These are phyloP conservation scores for Xylaria castorea DNA, from an alignment of 495 filamentous ascomycete genomes.

Conservation along the genomic window DNA sequence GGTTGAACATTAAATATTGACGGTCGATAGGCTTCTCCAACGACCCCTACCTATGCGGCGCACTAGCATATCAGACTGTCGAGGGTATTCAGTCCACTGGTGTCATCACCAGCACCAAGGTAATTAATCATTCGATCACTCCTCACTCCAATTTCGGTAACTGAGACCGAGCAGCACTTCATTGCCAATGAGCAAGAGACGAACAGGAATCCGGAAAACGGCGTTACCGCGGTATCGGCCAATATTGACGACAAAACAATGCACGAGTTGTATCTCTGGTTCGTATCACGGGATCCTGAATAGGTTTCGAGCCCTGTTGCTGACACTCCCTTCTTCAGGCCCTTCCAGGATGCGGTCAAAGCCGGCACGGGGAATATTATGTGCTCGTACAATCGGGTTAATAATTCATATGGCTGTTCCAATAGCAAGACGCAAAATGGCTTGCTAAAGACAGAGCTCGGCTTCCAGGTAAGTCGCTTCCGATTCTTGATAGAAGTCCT, in stretches of 20 bases:
- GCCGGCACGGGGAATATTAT: conserved; percentile 68
- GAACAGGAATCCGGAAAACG: conserved; percentile 58
- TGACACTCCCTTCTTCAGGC: conserved; percentile 42
- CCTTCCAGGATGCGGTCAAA: conserved; percentile 69
- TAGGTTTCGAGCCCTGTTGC: neutral
- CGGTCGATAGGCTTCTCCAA: conserved; percentile 49
- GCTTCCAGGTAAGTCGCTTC: conserved; percentile 59
- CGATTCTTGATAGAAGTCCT: conserved; percentile 42
- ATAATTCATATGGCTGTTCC: conserved; percentile 69
- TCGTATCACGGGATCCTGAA: conserved; percentile 40
- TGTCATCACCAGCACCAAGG: conserved; percentile 62
- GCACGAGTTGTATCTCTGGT: conserved; percentile 76
- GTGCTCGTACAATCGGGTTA: conserved; percentile 74
- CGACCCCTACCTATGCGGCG: conserved; percentile 58
- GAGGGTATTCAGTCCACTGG: conserved; percentile 59
- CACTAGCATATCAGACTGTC: conserved; percentile 53
- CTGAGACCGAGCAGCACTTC: conserved; percentile 55
- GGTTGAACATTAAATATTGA: neutral
- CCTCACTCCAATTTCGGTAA: neutral
- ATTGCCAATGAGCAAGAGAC: conserved; percentile 73
- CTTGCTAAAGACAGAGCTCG: conserved; percentile 69
- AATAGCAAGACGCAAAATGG: conserved; percentile 68
- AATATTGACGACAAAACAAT: conserved; percentile 73
- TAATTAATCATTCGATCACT: conserved; percentile 27
- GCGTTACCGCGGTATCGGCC: conserved; percentile 60